Percentiles rank a stretch among this genome's conserved stretches.
Conservation (phyloP, 1,284 basidiomycete genomes). For the Melampsora abietis-canadensis region DNA sequence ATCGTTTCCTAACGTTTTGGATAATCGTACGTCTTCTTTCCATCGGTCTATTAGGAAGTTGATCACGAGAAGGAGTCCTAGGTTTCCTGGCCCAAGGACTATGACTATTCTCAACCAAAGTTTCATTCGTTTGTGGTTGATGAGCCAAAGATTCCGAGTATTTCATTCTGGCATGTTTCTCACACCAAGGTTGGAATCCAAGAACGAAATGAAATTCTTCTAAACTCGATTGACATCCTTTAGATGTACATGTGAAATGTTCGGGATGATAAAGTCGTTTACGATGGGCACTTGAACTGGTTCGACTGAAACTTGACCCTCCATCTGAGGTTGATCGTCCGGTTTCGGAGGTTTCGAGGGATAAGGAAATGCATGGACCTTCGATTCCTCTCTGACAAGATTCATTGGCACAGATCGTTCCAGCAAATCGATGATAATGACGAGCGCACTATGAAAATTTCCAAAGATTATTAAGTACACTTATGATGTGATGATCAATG, state of each 20-base stretch:
- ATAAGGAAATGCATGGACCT: constrained; percentile 50
- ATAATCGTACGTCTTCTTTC: constrained; percentile 18
- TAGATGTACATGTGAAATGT: constrained; percentile 48
- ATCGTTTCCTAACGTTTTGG: constrained; percentile 19
- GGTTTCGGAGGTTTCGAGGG: constrained; percentile 47
- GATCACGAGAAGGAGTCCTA: neutral
- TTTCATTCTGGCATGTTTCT: constrained; percentile 46
- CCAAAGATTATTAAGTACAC: too few relatives aligned
- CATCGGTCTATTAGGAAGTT: constrained; percentile 1
- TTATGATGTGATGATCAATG: too few relatives aligned
- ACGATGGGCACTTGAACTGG: too few relatives aligned
- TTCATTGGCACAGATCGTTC: constrained; percentile 48
- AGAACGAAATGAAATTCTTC: constrained; percentile 51
- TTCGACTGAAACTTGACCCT: neutral
- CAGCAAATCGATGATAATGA: constrained; percentile 50
- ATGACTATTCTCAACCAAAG: neutral
- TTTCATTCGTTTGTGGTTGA: neutral
- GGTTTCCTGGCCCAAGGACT: neutral
- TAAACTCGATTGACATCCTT: constrained; percentile 46
- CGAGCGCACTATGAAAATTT: constrained; percentile 45
- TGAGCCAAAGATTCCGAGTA: neutral
- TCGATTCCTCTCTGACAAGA: constrained; percentile 49
- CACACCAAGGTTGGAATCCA: constrained; percentile 49
- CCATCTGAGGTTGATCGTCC: constrained; percentile 47
- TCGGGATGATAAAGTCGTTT: constrained; percentile 48